phyloP scores from a whole-genome alignment of 805 yeast species.

The Saccharomyces mikatae region DNA sequence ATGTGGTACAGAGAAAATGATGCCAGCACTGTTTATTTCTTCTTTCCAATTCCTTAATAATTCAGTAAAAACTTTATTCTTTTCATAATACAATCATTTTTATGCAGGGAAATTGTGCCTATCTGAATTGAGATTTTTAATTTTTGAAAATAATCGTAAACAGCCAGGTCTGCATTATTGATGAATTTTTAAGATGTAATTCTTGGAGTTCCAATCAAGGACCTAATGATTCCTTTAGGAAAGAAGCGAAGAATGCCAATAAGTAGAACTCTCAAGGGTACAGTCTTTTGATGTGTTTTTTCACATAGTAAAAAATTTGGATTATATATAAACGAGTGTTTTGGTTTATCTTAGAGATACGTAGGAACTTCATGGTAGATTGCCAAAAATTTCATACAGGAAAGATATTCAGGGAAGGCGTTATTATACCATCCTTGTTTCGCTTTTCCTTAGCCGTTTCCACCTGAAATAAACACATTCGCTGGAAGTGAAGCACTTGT shows the following conservation, averaged over 20 bases:
- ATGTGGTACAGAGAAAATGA: slow-evolving; percentile 82
- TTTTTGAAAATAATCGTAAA: slow-evolving; percentile 54
- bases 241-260: slow-evolving; percentile 96
- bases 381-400: neutral
- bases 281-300: neutral
- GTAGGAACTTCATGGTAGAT: neutral
- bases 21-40: slow-evolving; percentile 55
- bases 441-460: neutral
- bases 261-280: slow-evolving; percentile 56
- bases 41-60: slow-evolving; percentile 59
- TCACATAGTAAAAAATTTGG: neutral
- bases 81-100: slow-evolving; percentile 83
- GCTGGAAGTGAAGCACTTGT: too few relatives aligned
- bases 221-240: slow-evolving; percentile 77
- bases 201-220: slow-evolving; percentile 88
- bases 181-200: slow-evolving; percentile 91
- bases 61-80: slow-evolving; percentile 73
- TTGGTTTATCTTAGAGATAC: neutral
- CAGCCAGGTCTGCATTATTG: slow-evolving; percentile 75
- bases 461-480: neutral
- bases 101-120: slow-evolving; percentile 89
- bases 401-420: neutral
- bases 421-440: neutral
- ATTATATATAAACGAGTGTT: neutral
- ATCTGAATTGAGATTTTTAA: slow-evolving; percentile 40